Base-by-base conservation (phyloP, 2,329 filamentous ascomycete genomes). In the Aspergillus pseudoterreus region DNA sequence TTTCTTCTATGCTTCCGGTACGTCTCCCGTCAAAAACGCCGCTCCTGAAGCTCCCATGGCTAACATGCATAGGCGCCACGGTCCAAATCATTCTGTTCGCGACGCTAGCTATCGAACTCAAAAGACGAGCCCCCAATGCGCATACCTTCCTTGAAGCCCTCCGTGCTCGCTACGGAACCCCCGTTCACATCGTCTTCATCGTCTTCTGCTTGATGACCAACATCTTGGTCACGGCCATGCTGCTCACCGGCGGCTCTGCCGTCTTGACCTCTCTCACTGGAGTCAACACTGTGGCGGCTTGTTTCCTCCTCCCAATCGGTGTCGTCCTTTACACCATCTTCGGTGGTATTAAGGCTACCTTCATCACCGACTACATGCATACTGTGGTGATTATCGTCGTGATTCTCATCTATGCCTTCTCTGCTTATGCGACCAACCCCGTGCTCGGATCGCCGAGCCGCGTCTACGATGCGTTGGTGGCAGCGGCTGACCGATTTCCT, bases 31-130 rank as follows among this genome's bases (percentile, higher is more conserved):
- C 19, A 30, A 12, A 1, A 39, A 39, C 5, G 22, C 4, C 5
- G 24, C 15, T 35, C 24, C 9, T 8, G 21, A 21, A 30, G n/a
- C 41, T 47, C 12, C 43, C 21, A 9, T 12, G 2, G 9, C n/a
- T 30, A n/a, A 19, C 9, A 38, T 42, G 2, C 22, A 51, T 42
- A 71, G 68, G 86, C n/a, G 90, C 89, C 10, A 91, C 87, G 0
- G 88, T 94, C 5, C 90, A 95, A 67, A 92, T 96, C 61, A 79
- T 96, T 24, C 78, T 96, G 1, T 96, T 96, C 63, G 90, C 92
- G 1, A 95, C 90, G 0, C 80, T 96, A 24, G 91, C 91, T 27
- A 96, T 96, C 60, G 90, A 95, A 69, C 73, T 96, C 47, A 96
- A 96, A 76, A 80, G 88, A 58, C 83, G 88, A 50, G 89, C 90